Evolutionary conservation across 2,329 filamentous ascomycete species (phyloP), one percentile per base, ranked within the genome.

Genomic region (Pyrenochaeta sp.): DNA sequence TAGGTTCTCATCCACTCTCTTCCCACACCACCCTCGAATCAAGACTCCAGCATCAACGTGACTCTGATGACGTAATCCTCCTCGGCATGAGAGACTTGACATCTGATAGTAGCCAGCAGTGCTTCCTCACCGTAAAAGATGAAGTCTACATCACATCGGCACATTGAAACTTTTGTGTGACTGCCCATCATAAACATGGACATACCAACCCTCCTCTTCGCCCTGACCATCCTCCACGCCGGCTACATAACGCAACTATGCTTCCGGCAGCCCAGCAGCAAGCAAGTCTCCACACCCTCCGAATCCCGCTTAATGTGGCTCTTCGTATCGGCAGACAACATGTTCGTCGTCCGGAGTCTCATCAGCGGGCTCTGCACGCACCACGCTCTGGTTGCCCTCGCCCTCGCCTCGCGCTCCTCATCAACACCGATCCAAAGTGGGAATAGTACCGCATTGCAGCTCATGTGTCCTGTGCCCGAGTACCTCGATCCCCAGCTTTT

Each of bases 221-320:
- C 44, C 10, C 35, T 51, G 8, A 9, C 26, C 8, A 22, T 47
- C 4, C 14, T 51, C 7, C 47, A 48, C 34, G 41, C 51, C 7
- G 44, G 41, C 20, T 54, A 51, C 35, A 28, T 51, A 9, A 46
- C 38, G 8, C 51, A 54, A 19, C 48, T 46, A 14, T 44, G 32
- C 20, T 51, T 54, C 29, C 51, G 51, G 17, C 48, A 51, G 32
- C 51, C 51, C 4, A 54, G 44, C 34, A 35, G 17, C 35, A 54
- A 46, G 30, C 32, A 37, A 7, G 28, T 51, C 21, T 44, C 35
- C 1, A 43, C 14, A 1, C 18, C 40, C n/a, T 23, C 31, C 5
- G 51, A 51, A 44, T 46, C 48, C 37, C 41, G 38, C 32, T 11
- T 48, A 10, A 44, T 48, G 23, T 51, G 48, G 48, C 22, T 41